Conservation (phyloP, 2,329 filamentous ascomycete species). For the Fusarium torreyae region DNA sequence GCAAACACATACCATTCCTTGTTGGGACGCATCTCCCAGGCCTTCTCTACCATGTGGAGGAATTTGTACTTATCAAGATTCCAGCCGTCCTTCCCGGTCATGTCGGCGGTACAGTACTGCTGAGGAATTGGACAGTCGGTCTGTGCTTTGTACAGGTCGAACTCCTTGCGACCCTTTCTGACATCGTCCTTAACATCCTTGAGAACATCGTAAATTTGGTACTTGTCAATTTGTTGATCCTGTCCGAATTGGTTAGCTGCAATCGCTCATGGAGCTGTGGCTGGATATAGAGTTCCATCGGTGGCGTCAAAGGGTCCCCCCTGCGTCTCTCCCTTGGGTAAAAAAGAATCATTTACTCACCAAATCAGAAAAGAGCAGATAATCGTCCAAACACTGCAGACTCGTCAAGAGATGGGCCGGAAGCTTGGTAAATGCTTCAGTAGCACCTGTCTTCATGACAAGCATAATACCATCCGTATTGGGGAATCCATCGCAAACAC, state of each 20-base stretch:
- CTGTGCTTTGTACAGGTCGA: constrained; percentile 63
- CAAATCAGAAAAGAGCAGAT: constrained; percentile 71
- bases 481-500: constrained; percentile 60
- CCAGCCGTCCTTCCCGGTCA: constrained; percentile 59
- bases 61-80: constrained; percentile 75
- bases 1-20: constrained; percentile 73
- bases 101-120: constrained; percentile 58
- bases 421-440: constrained; percentile 68
- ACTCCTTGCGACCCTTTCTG: constrained; percentile 59
- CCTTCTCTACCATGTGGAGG: constrained; percentile 70
- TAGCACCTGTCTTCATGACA: constrained; percentile 73
- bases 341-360: constrained; percentile 37
- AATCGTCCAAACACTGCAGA: constrained; percentile 68
- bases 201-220: constrained; percentile 60
- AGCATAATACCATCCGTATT: constrained; percentile 62
- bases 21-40: constrained; percentile 67
- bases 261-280: constrained; percentile 3
- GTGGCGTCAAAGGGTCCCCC: constrained; percentile 1
- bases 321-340: not conserved
- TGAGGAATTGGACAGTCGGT: constrained; percentile 63
- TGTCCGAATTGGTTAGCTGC: constrained; percentile 42
- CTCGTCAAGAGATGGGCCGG: constrained; percentile 70
- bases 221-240: constrained; percentile 66
- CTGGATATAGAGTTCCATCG: constrained; percentile 20
- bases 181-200: constrained; percentile 56